Evolutionary conservation across 192 early-diverging fungal species (phyloP).

Genomic region (Physocladia obscura): DNA sequence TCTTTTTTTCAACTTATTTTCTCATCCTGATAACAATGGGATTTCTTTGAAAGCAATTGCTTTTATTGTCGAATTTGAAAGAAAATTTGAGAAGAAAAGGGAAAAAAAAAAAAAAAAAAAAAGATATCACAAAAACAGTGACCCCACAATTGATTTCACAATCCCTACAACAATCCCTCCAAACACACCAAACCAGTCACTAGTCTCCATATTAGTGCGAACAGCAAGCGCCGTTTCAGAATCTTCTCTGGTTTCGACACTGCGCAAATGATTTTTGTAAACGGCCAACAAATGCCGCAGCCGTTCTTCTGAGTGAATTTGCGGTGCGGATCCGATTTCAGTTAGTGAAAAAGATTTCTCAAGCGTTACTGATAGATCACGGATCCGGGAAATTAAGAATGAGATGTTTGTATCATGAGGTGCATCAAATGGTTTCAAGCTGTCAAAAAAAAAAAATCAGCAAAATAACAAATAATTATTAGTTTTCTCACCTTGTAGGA

Average conservation of each 20-base stretch:
- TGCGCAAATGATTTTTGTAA: not conserved
- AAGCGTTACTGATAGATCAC: conserved; percentile 3
- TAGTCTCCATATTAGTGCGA: not conserved
- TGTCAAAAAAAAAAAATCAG: not conserved
- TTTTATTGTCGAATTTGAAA: too few species aligned
- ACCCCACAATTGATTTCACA: too few species aligned
- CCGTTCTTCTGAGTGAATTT: conserved; percentile 1
- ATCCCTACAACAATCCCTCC: not conserved
- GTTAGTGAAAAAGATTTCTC: conserved; percentile 1
- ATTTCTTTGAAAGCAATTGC: too few species aligned
- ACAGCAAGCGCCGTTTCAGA: not conserved
- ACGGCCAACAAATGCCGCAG: not conserved
- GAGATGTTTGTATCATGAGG: conserved; percentile 21
- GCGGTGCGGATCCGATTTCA: conserved; percentile 12
- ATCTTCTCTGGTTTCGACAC: too few species aligned
- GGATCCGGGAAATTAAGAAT: conserved; percentile 3
- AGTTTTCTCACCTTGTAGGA: not conserved
- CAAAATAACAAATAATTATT: not conserved
- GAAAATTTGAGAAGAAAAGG: too few species aligned
- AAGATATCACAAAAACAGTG: too few species aligned
- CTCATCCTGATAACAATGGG: too few species aligned
- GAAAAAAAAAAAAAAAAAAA: too few species aligned
- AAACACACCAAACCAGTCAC: not conserved
- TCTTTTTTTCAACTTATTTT: too few species aligned
- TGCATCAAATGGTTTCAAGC: conserved; percentile 25